Base-by-base conservation (phyloP, 2,329 filamentous ascomycete genomes). In the Camillea tinctor region DNA sequence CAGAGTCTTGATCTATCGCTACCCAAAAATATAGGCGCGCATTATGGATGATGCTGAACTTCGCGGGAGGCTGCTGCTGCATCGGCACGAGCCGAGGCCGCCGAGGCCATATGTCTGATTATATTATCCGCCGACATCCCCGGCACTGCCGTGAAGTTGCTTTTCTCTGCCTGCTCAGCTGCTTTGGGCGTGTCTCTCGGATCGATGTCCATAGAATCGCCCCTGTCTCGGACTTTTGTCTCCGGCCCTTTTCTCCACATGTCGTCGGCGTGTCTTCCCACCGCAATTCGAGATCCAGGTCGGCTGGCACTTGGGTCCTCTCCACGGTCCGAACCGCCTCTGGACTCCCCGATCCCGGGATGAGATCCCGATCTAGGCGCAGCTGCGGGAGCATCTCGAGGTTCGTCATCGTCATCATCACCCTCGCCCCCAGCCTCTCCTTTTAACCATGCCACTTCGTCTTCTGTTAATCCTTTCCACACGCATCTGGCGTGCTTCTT, bases 401-500 rank as follows among this genome's bases (percentile, higher is more conserved):
- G 26, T 48, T 75, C 71, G 2, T 72, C 68, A 26, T 68, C 71
- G 2, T 69, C 68, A 17, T 74, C 72, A 5, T 70, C 71, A 17
- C 63, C 67, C 1, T 71, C 69, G 19, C 65, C 66, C 21, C 66
- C 60, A 2, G 60, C 58, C 57, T 75, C 74, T 44, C 70, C 68
- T 56, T 73, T 76, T 3, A 77, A 66, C 65, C 72, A 69, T 2
- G 69, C 69, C 24, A 79, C 69, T 61, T 96, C 93, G 2, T 89
- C 88, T 30, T 91, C 86, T 17, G 86, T 87, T n/a, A 95, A 85
- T 51, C 90, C 87, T 66, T 88, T 90, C 92, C 92, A 96, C 15
- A 87, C 88, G 73, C 92, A 96, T 69, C 93, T 93, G 20, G 91
- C 91, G 72, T 96, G 92, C 73, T 96, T 96, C 73, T 91, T 93